Conservation (phyloP, 2,329 filamentous ascomycete genomes). For the Pezizomycotina sp. region DNA sequence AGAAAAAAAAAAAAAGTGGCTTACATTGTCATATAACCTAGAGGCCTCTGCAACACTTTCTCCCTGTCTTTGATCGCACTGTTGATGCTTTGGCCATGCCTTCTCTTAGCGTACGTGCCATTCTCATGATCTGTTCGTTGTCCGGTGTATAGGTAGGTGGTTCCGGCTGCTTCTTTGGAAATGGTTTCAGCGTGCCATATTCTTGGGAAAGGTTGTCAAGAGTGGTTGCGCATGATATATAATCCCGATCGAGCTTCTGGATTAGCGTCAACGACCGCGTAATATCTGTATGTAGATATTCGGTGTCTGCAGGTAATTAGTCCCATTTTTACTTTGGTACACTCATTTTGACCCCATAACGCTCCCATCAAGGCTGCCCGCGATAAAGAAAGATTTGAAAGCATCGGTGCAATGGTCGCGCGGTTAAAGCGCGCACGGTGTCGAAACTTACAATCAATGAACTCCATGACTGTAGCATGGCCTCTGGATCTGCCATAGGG, state of each 20-base stretch:
- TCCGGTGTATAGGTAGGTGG: slow-evolving; percentile 32
- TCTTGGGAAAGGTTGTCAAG: slow-evolving; percentile 41
- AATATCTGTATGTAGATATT: slow-evolving; percentile 52
- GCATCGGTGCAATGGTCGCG: not conserved
- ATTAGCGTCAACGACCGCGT: slow-evolving; percentile 49
- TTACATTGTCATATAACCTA: slow-evolving; percentile 44
- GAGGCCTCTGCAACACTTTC: slow-evolving; percentile 46
- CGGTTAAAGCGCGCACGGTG: not conserved
- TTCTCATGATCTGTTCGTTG: slow-evolving; percentile 13
- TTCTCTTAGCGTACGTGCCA: slow-evolving; percentile 37
- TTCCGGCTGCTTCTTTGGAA: not conserved
- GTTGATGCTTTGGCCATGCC: slow-evolving; percentile 44
- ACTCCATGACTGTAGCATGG: slow-evolving; percentile 52
- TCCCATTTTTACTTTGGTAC: no score
- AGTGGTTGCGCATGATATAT: slow-evolving; percentile 39
- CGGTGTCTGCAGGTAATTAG: slow-evolving; percentile 37
- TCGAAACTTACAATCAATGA: slow-evolving; percentile 41
- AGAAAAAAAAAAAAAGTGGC: not conserved
- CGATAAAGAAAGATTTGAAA: not conserved
- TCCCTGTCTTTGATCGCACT: slow-evolving; percentile 41
- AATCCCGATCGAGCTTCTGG: slow-evolving; percentile 44
- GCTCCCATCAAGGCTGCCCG: not conserved
- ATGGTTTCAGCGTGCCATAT: slow-evolving; percentile 39
- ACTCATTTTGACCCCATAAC: slow-evolving; percentile 3
- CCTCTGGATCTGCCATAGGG: slow-evolving; percentile 42